phyloP scores from a whole-genome alignment of 2,329 filamentous ascomycete genomes.

The Graphilbum sp. region DNA sequence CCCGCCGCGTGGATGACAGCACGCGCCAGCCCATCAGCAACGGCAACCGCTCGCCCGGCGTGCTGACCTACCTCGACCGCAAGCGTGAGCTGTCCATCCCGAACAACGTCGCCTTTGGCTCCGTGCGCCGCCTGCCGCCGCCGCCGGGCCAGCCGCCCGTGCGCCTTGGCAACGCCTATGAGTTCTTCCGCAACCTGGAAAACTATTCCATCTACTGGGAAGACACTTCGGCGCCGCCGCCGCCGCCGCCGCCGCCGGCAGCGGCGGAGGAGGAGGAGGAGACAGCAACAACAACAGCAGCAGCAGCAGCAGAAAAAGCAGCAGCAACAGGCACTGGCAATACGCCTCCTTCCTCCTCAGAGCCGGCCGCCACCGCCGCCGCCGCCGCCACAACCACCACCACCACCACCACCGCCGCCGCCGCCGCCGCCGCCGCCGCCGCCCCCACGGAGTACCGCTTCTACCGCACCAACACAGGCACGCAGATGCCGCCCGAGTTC shows the following conservation, averaged over 20 bases:
- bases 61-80: conserved; percentile 40
- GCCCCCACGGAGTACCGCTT: conserved; percentile 10
- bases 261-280: conserved; percentile 21
- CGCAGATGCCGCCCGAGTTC: conserved; percentile 40
- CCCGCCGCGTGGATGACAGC: conserved; percentile 28
- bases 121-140: conserved; percentile 39
- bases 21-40: conserved; percentile 34
- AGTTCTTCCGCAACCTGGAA: conserved; percentile 49
- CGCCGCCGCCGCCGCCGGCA: conserved; percentile 19
- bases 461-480: conserved; percentile 32
- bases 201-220: conserved; percentile 43
- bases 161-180: conserved; percentile 46
- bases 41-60: conserved; percentile 38
- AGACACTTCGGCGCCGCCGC: conserved; percentile 28
- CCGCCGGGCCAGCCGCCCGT: conserved; percentile 33
- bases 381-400: conserved; percentile 6
- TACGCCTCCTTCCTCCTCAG: too few species aligned
- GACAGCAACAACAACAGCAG: too few species aligned
- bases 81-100: conserved; percentile 36
- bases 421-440: conserved; percentile 4
- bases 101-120: conserved; percentile 44
- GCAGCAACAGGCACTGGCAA: too few species aligned
- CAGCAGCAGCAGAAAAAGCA: too few species aligned
- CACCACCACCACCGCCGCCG: conserved; percentile 3
- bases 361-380: neutral